phyloP scores from a whole-genome alignment of 371 early-diverging fungal species.

The Lichtheimia corymbifera region DNA sequence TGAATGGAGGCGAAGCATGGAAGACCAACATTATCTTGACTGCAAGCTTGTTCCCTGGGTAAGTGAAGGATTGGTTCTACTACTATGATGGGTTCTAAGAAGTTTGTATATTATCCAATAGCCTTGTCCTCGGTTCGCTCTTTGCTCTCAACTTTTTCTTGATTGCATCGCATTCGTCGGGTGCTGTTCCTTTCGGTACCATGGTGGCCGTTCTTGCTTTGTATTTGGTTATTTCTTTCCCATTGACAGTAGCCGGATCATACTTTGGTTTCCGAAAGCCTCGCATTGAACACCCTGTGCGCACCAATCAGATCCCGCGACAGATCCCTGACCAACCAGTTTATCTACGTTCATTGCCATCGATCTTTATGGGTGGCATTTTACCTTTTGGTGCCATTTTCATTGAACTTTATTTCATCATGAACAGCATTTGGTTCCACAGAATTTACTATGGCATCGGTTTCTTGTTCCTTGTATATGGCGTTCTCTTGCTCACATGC shows the following conservation, averaged over 20 bases:
- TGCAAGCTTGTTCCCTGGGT: slow-evolving; percentile 84
- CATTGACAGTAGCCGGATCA: slow-evolving; percentile 87
- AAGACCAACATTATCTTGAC: slow-evolving; percentile 80
- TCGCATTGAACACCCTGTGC: slow-evolving; percentile 83
- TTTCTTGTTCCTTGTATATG: slow-evolving; percentile 80
- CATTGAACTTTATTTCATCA: slow-evolving; percentile 86
- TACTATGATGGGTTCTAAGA: not conserved
- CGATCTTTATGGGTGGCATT: slow-evolving; percentile 82
- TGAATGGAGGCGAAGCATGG: slow-evolving; percentile 90
- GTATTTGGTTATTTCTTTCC: slow-evolving; percentile 89
- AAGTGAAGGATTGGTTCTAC: slow-evolving; percentile 18
- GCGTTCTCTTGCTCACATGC: slow-evolving; percentile 81
- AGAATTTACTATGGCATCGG: slow-evolving; percentile 90
- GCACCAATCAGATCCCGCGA: slow-evolving; percentile 91
- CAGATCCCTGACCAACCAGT: slow-evolving; percentile 84
- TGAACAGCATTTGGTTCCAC: slow-evolving; percentile 89
- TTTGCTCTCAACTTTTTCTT: slow-evolving; percentile 90
- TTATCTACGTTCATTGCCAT: slow-evolving; percentile 71
- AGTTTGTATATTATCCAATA: slow-evolving; percentile 19
- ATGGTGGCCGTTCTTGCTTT: slow-evolving; percentile 81
- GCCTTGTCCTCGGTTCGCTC: slow-evolving; percentile 66
- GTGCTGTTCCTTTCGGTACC: slow-evolving; percentile 93
- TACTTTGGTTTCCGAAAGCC: slow-evolving; percentile 91
- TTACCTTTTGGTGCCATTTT: slow-evolving; percentile 90
- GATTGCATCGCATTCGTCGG: slow-evolving; percentile 82